Percentiles rank a stretch among this genome's conserved stretches.
Evolutionary conservation across 148 eudicot genomes (phyloP).

Genomic region (Amaranthus hypochondriacus): DNA sequence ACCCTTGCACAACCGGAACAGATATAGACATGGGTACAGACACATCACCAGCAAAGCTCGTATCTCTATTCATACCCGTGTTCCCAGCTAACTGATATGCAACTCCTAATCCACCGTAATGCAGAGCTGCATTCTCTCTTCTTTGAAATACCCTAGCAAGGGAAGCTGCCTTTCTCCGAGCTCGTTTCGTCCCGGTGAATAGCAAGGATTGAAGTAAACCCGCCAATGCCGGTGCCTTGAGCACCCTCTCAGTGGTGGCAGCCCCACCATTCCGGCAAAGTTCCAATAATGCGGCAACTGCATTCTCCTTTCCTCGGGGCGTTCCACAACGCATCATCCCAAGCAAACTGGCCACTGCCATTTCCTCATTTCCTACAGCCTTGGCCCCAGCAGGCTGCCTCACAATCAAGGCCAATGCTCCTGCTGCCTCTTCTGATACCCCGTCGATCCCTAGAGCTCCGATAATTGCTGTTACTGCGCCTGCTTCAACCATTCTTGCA

Average conservation of each 20-base stretch:
- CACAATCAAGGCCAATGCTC: conserved; percentile 68
- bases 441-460: conserved; percentile 51
- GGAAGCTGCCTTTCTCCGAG: conserved; percentile 88
- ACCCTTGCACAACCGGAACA: conserved; percentile 56
- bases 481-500: conserved; percentile 50
- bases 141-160: conserved; percentile 85
- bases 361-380: conserved; percentile 65
- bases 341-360: conserved; percentile 50
- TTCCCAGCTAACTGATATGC: conserved; percentile 54
- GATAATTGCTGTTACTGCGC: conserved; percentile 58
- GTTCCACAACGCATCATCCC: conserved; percentile 75
- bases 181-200: conserved; percentile 86
- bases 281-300: conserved; percentile 85
- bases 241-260: conserved; percentile 55
- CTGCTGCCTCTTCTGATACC: conserved; percentile 85
- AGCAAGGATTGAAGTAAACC: conserved; percentile 56
- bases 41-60: conserved; percentile 49
- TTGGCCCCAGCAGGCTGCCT: conserved; percentile 72
- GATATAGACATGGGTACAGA: conserved; percentile 49
- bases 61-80: conserved; percentile 36
- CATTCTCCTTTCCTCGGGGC: conserved; percentile 84
- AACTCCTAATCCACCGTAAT: conserved; percentile 44
- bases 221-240: conserved; percentile 63
- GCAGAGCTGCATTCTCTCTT: conserved; percentile 49
- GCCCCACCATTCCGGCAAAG: conserved; percentile 71